A percentile compares a stretch with the other conserved stretches of the same genome.
phyloP scores from a whole-genome alignment of 1,284 basidiomycete species.

The Heimioporus retisporus region DNA sequence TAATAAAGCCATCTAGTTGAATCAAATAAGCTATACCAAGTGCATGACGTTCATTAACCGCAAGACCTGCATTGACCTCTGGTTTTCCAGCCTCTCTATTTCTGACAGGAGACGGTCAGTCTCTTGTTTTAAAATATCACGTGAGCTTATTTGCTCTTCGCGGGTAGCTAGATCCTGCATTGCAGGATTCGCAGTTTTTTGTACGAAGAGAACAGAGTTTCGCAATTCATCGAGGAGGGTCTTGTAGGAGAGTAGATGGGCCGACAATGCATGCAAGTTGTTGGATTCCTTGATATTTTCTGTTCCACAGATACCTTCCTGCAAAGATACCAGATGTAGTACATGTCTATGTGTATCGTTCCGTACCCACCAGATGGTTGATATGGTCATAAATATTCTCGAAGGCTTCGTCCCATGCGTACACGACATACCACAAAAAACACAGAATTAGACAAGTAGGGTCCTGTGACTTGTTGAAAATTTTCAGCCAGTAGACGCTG shows the following conservation, averaged over 20 bases:
- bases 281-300: constrained; percentile 55
- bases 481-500: constrained; percentile 66
- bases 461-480: constrained; percentile 54
- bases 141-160: constrained; percentile 23
- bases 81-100: constrained; percentile 56
- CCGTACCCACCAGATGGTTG: constrained; percentile 49
- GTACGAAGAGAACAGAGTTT: constrained; percentile 59
- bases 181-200: constrained; percentile 56
- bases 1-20: not conserved
- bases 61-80: constrained; percentile 55
- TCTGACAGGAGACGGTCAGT: constrained; percentile 55
- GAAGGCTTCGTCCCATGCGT: constrained; percentile 66
- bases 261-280: constrained; percentile 62
- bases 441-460: constrained; percentile 62
- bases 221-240: constrained; percentile 61
- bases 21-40: constrained; percentile 50
- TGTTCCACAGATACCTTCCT: constrained; percentile 54
- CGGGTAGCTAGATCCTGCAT: constrained; percentile 37
- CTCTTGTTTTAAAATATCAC: constrained; percentile 53
- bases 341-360: not conserved
- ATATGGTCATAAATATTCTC: constrained; percentile 59
- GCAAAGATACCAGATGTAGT: constrained; percentile 1
- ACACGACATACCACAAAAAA: constrained; percentile 65
- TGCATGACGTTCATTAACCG: constrained; percentile 65
- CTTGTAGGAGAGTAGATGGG: constrained; percentile 63